Evolutionary conservation across 768 basidiomycete species (phyloP), one percentile per base, ranked within the genome.

Genomic region (Boletus reticulatus): DNA sequence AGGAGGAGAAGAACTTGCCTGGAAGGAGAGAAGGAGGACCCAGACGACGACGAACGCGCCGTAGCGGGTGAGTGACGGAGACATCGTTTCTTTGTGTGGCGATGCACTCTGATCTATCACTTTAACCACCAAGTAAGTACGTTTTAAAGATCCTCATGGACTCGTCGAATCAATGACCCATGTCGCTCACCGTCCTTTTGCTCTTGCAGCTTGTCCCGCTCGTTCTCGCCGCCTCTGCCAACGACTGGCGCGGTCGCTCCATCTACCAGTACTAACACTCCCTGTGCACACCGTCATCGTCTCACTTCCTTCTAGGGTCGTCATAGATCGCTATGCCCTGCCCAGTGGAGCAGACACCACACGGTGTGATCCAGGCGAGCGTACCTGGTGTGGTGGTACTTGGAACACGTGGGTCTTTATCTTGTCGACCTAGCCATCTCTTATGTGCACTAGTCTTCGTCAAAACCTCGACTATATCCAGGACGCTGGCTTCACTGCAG

Each of bases 381-480:
- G 60, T 20, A 60, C 59, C 16, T 62, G 59, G 59, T 60, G 59
- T 41, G 60, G 59, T 4, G 59, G 59, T 22, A 57, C 60, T 48
- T 60, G 60, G 59, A 51, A 17, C 44, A 57, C 59, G 59, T 57
- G 17, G 39, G 56, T 44, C 29, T 20, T 10, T 17, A 2, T 34
- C 24, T 24, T 5, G 9, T 11, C 36, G 11, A 34, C 27, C 20
- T 4, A 29, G 5, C 10, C 43, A 46, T 48, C 2, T 19, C 38
- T 47, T 1, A 58, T 17, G 1, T 14, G 4, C 22, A 2, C n/a
- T 47, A 83, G 82, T 10, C 81, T 93, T 59, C 81, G 76, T 54
- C 75, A 83, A 59, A 87, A 91, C 67, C 77, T 94, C n/a, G 90
- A 93, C 67, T 95, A 94, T 65, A 85, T 95, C 48, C 84, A 91